phyloP scores from a whole-genome alignment of 768 basidiomycete genomes.

The Terana coerulea region DNA sequence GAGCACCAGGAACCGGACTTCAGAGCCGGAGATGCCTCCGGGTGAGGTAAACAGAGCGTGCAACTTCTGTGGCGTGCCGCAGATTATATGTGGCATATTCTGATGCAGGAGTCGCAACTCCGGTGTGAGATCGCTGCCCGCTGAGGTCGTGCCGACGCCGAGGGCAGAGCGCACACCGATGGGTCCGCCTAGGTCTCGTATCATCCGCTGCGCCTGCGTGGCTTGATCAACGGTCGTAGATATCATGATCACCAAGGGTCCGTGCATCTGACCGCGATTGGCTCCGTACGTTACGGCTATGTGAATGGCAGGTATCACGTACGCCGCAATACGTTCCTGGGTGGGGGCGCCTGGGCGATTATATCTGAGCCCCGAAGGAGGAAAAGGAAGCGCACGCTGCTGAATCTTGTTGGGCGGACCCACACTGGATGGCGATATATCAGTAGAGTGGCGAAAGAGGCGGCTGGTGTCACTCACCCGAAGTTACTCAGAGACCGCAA shows the following conservation, averaged over 20 bases:
- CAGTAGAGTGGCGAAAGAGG: constrained; percentile 5
- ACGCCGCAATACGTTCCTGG: constrained; percentile 96
- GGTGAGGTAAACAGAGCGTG: constrained; percentile 85
- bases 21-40: constrained; percentile 73
- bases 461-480: constrained; percentile 55
- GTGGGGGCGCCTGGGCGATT: constrained; percentile 99
- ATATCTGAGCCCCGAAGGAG: constrained; percentile 92
- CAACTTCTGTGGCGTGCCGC: constrained; percentile 95
- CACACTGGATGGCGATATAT: constrained; percentile 46
- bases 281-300: constrained; percentile 66
- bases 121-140: constrained; percentile 56
- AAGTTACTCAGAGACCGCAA: constrained; percentile 88
- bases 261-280: constrained; percentile 57
- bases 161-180: constrained; percentile 91
- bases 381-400: constrained; percentile 93
- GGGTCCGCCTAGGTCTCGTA: constrained; percentile 88
- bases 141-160: constrained; percentile 74
- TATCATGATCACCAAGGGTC: constrained; percentile 88
- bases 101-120: constrained; percentile 84
- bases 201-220: constrained; percentile 94
- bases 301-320: constrained; percentile 89
- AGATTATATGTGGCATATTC: constrained; percentile 92
- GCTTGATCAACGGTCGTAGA: constrained; percentile 99
- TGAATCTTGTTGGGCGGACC: constrained; percentile 99
- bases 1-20: constrained; percentile 90